These are phyloP conservation scores for Solanum bukasovii DNA, from an alignment of 257 asterid genomes.

Conservation along the genomic window DNA sequence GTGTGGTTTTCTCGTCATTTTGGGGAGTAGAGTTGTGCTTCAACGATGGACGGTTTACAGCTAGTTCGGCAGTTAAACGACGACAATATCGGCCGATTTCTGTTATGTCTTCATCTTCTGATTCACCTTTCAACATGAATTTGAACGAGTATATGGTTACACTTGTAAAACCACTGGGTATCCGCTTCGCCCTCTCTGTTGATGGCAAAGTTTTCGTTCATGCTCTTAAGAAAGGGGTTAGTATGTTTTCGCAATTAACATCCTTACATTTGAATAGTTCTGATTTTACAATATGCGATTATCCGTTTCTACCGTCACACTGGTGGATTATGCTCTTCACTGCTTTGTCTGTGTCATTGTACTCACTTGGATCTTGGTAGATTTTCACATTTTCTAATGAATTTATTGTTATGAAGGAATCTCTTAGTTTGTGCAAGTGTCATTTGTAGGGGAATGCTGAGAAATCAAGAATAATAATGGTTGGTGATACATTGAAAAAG, in stretches of 20 bases:
- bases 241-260: background rate
- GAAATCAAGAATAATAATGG: slow-evolving; percentile 85
- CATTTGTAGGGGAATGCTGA: slow-evolving; percentile 80
- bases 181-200: slow-evolving; percentile 71
- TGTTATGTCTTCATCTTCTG: slow-evolving; percentile 25
- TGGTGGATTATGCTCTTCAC: background rate
- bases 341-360: background rate
- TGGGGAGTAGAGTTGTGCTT: slow-evolving; percentile 33
- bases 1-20: slow-evolving; percentile 22
- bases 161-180: slow-evolving; percentile 83
- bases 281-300: background rate
- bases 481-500: slow-evolving; percentile 86
- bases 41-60: slow-evolving; percentile 8
- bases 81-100: slow-evolving; percentile 1
- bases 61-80: slow-evolving; percentile 3
- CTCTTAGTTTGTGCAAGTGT: background rate
- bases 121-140: slow-evolving; percentile 52
- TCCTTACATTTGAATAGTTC: background rate
- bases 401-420: background rate
- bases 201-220: slow-evolving; percentile 84
- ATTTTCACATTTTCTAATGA: background rate
- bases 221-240: slow-evolving; percentile 91
- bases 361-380: background rate
- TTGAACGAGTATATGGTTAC: slow-evolving; percentile 82
- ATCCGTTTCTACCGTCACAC: background rate